These are phyloP conservation scores for Apocynum venetum DNA, from an alignment of 257 asterid genomes.

Conservation along the genomic window DNA sequence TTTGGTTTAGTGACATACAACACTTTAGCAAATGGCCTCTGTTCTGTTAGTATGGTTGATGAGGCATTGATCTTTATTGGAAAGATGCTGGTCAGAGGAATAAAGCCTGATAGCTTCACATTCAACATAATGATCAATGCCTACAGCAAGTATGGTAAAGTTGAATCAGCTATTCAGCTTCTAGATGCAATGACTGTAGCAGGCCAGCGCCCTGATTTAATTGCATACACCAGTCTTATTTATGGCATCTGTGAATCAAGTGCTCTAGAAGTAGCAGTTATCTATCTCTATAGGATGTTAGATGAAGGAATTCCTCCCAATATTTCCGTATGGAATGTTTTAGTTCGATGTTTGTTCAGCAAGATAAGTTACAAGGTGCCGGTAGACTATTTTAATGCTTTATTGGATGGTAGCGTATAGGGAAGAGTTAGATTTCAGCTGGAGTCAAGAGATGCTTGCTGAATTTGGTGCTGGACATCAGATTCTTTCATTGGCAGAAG, in stretches of 20 bases:
- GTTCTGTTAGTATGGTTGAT: slow-evolving; percentile 40
- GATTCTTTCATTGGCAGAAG: not conserved
- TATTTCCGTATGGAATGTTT: slow-evolving; percentile 55
- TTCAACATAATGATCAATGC: slow-evolving; percentile 55
- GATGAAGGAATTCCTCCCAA: slow-evolving; percentile 59
- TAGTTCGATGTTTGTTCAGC: slow-evolving; percentile 58
- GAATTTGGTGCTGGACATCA: not conserved
- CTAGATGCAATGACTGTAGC: slow-evolving; percentile 41
- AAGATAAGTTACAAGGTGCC: slow-evolving; percentile 40
- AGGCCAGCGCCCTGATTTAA: slow-evolving; percentile 50
- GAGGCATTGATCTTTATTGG: slow-evolving; percentile 49
- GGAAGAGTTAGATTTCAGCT: not conserved
- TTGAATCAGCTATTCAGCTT: slow-evolving; percentile 42
- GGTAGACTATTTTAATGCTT: slow-evolving; percentile 32
- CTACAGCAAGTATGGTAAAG: slow-evolving; percentile 50
- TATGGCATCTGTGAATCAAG: slow-evolving; percentile 39
- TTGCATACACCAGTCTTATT: slow-evolving; percentile 57
- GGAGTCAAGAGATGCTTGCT: not conserved
- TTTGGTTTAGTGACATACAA: slow-evolving; percentile 62
- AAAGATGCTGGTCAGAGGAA: slow-evolving; percentile 57
- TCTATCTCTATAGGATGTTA: slow-evolving; percentile 53
- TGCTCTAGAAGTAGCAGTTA: slow-evolving; percentile 44
- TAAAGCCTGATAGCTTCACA: slow-evolving; percentile 52
- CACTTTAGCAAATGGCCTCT: slow-evolving; percentile 55
- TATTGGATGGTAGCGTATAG: slow-evolving; percentile 22